phyloP scores from a whole-genome alignment of 768 basidiomycete species.

The Tephrocybe sp. region DNA sequence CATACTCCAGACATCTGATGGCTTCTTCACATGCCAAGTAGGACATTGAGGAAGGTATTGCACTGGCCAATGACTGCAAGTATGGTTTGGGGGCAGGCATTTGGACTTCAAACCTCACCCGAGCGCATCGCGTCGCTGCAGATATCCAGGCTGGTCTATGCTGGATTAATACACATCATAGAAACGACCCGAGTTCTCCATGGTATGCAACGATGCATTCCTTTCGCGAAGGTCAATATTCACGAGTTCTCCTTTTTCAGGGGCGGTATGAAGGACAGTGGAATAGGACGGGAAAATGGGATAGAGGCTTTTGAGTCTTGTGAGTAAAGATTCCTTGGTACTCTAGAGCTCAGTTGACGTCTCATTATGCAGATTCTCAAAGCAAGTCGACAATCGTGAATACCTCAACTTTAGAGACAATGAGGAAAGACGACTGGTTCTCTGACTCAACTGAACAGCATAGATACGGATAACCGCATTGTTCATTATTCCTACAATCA shows the following conservation, averaged over 20 bases:
- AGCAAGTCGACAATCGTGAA: constrained; percentile 82
- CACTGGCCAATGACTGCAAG: constrained; percentile 70
- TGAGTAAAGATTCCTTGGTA: constrained; percentile 33
- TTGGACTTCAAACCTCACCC: constrained; percentile 74
- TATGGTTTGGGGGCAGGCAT: constrained; percentile 82
- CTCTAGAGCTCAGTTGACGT: constrained; percentile 1
- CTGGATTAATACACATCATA: constrained; percentile 89
- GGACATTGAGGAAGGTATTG: constrained; percentile 64
- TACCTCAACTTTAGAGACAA: constrained; percentile 60
- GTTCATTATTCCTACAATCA: constrained; percentile 8
- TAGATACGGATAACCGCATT: constrained; percentile 56
- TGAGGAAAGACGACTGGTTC: constrained; percentile 76
- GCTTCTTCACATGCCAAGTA: constrained; percentile 19
- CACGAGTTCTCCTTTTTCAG: constrained; percentile 36
- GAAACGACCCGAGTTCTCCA: constrained; percentile 86
- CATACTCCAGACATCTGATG: not conserved
- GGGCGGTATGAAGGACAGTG: constrained; percentile 91
- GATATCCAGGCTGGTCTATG: constrained; percentile 73
- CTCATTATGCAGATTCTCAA: constrained; percentile 63
- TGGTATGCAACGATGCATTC: constrained; percentile 47
- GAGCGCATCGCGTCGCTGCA: constrained; percentile 71
- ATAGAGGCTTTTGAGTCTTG: constrained; percentile 78
- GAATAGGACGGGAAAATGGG: constrained; percentile 85
- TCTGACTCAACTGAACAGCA: constrained; percentile 48
- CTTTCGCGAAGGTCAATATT: not conserved